phyloP scores from a whole-genome alignment of 441 rosid species.

The Populus trichocarpa region DNA sequence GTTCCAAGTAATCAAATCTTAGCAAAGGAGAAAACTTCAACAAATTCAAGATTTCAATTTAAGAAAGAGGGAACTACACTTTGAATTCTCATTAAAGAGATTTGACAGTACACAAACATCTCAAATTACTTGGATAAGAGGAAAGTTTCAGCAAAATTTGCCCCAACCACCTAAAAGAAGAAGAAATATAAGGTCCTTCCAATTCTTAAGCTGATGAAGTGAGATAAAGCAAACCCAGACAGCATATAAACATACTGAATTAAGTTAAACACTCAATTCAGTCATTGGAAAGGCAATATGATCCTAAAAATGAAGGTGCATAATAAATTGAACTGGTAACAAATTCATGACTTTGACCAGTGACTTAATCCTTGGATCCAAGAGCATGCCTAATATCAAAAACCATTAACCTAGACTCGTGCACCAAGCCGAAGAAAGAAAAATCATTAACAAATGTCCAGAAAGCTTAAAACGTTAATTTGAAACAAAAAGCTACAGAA shows the following conservation, averaged over 20 bases:
- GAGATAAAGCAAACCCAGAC: conserved; percentile 2
- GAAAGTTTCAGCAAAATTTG: neutral
- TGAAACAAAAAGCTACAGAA: conserved; percentile 1
- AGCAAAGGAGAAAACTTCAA: neutral
- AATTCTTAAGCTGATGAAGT: neutral
- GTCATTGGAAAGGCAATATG: neutral
- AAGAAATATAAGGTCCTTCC: neutral
- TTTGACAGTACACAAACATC: neutral
- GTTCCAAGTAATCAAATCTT: neutral
- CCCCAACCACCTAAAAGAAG: neutral
- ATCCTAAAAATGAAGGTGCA: neutral
- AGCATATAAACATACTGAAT: neutral
- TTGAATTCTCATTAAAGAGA: neutral
- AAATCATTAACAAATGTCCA: conserved; percentile 2
- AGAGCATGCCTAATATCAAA: conserved; percentile 6
- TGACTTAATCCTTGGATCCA: neutral
- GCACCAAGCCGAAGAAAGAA: conserved; percentile 1
- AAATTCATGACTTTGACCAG: neutral
- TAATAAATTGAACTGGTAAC: neutral
- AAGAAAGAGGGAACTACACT: neutral
- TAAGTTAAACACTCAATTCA: neutral
- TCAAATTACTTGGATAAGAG: neutral
- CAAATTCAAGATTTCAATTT: neutral
- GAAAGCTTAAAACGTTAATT: conserved; percentile 10
- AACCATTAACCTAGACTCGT: conserved; percentile 7